Evolutionary conservation across 306 rosid species (phyloP), one percentile per base, ranked within the genome.

Genomic region (Herpetospermum pedunculosum): DNA sequence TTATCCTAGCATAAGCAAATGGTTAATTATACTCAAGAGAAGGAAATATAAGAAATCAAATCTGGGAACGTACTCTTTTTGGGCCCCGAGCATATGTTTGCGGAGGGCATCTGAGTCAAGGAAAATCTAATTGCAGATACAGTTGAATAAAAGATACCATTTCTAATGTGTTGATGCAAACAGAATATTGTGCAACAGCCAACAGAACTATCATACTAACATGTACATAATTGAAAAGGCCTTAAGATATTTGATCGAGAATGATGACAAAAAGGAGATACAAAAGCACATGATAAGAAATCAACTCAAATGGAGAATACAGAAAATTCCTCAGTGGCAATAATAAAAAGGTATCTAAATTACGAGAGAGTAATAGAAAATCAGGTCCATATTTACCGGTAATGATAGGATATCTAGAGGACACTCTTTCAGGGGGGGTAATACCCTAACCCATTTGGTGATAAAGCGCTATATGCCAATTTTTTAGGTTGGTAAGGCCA

Each of bases 21-120:
- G 14, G 52, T 40, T 65, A 38, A 65, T 65, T 40, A 43, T 38
- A 65, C 16, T 40, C 35, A 6, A 62, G 5, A 26, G 44, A 34
- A 35, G 28, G 18, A 18, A 63, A 8, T 18, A 29, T 32, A 18
- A 60, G 69, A 16, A n/a, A 34, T 75, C 58, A 67, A 44, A 75
- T 35, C 54, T 71, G 52, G 79, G 75, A 74, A 59, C 90, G 6
- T 88, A 91, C 95, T 85, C 92, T 87, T 73, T 87, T 62, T 30
- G 46, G 72, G 26, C 52, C 72, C 49, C 81, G 28, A 58, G 30
- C 43, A 30, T 54, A 82, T 35, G 77, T 62, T 81, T 75, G 70
- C 37, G 46, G 30, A 72, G 84, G 58, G 49, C 52, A 34, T 49
- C 52, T 67, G 59, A 28, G 88, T 89, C 79, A 89, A 89, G 89